These are phyloP conservation scores for Chaetomium strumarium DNA, from an alignment of 2,329 filamentous ascomycete genomes.

Conservation along the genomic window DNA sequence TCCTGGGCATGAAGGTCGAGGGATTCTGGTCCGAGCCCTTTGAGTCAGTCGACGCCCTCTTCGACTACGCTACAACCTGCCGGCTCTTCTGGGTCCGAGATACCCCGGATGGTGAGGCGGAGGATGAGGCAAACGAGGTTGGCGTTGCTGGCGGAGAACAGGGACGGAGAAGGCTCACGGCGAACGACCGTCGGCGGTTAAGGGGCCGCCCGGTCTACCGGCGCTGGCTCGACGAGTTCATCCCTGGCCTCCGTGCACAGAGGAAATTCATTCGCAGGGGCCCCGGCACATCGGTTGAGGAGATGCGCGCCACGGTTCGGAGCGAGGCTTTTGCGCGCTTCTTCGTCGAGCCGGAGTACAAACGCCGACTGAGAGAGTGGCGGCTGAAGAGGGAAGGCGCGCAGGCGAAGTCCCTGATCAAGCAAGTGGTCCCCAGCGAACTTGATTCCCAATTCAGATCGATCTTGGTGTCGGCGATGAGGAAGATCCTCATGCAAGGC, in stretches of 20 bases:
- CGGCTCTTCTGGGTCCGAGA: slow-evolving; percentile 49
- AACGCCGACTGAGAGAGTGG: slow-evolving; percentile 37
- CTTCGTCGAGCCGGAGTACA: slow-evolving; percentile 37
- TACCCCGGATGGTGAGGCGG: slow-evolving; percentile 5
- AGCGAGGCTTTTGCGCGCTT: slow-evolving; percentile 50
- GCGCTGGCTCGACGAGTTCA: slow-evolving; percentile 56
- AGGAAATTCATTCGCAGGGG: slow-evolving; percentile 29
- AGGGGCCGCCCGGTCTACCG: slow-evolving; percentile 50
- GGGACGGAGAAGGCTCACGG: slow-evolving; percentile 37
- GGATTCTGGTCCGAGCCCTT: slow-evolving; percentile 52
- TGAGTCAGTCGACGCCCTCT: slow-evolving; percentile 48
- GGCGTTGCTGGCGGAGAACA: slow-evolving; percentile 25
- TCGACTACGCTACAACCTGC: slow-evolving; percentile 53
- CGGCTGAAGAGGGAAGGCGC: slow-evolving; percentile 35
- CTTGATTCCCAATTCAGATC: slow-evolving; percentile 30
- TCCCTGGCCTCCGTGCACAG: slow-evolving; percentile 45
- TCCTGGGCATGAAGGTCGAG: slow-evolving; percentile 54
- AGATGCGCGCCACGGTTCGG: slow-evolving; percentile 41
- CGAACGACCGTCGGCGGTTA: slow-evolving; percentile 54
- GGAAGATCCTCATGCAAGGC: slow-evolving; percentile 43
- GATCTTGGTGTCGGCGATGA: slow-evolving; percentile 38
- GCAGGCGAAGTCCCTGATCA: slow-evolving; percentile 31
- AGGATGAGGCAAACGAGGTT: slow-evolving; percentile 24
- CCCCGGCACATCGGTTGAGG: background rate
- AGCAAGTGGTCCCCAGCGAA: slow-evolving; percentile 24